Evolutionary conservation across 768 basidiomycete genomes (phyloP).

Genomic region (Boletus pseudopeckii): DNA sequence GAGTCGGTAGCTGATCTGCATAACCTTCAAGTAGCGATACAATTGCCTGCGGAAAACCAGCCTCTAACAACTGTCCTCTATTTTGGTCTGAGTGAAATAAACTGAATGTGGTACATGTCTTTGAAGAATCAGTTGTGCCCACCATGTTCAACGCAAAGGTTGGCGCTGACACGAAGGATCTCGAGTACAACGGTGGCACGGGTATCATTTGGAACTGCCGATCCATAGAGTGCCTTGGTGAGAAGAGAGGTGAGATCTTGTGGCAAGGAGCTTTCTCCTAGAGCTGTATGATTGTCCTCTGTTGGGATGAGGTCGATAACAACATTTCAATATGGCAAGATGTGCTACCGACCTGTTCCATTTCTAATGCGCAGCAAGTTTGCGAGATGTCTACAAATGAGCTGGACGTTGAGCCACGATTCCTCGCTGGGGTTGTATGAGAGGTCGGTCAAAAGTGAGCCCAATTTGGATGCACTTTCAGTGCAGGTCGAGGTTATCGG

Average conservation of each 20-base stretch:
- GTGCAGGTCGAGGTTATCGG: constrained; percentile 18
- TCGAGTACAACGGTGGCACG: constrained; percentile 57
- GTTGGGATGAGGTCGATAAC: constrained; percentile 20
- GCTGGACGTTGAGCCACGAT: constrained; percentile 52
- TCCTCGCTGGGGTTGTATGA: constrained; percentile 30
- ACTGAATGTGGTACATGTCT: constrained; percentile 2
- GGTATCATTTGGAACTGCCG: constrained; percentile 42
- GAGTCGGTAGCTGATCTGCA: constrained; percentile 40
- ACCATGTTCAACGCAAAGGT: constrained; percentile 85
- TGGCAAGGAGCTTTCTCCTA: constrained; percentile 65
- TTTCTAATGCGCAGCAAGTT: constrained; percentile 59
- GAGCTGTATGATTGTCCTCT: constrained; percentile 69
- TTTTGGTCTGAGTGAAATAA: constrained; percentile 58
- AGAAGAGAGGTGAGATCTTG: constrained; percentile 62
- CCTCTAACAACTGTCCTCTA: constrained; percentile 65
- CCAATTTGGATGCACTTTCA: constrained; percentile 32
- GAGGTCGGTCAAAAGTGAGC: constrained; percentile 33
- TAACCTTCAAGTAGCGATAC: constrained; percentile 70
- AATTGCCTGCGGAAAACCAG: constrained; percentile 63
- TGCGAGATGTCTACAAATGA: constrained; percentile 54
- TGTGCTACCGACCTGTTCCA: constrained; percentile 40
- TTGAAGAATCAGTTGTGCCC: constrained; percentile 19
- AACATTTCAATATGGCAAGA: background rate
- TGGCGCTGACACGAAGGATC: constrained; percentile 74
- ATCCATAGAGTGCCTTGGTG: constrained; percentile 48